Base-by-base conservation (phyloP, 1,284 basidiomycete species). In the Malassezia psittaci region DNA sequence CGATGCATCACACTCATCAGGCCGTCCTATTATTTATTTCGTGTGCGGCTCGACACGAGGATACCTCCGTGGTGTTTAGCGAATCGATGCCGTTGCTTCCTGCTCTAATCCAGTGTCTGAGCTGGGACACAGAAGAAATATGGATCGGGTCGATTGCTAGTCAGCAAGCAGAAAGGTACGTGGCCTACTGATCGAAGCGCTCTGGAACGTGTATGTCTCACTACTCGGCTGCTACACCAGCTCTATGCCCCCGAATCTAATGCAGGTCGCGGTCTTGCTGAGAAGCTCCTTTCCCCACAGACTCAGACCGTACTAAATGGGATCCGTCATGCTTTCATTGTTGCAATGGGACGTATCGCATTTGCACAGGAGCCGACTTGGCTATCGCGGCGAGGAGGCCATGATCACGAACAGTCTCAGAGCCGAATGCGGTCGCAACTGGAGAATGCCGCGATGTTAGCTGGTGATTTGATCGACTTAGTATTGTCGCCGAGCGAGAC, bases 271-370 rank as follows among this genome's bases (percentile, higher is more conserved):
- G 29, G 21, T 29, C 46, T 68, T 4, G 60, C 62, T 1, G 44
- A 60, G n/a, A 66, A 67, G 38, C 49, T 69, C 9, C 52, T 63
- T 10, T 58, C 59, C 12, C 62, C 62, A 2, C 62, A 64, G 48
- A 59, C 59, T 7, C 67, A 69, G 37, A 59, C 58, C 24, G 61
- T 66, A 55, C 54, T 69, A 36, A 69, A 71, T 49, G 68, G 68
- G 13, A 63, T 71, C 29, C 61, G 61, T 10, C 63, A 67, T 51
- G 65, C 61, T 13, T 71, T 67, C 38, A 51, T 69, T 36, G 63
- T 69, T 3, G 56, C 65, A 1, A 46, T 71, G 10, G 57, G 53
- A 5, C 57, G 67, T 29, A 59, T 69, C 16, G 68, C 68, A 0
- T 71, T 66, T 50, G 64, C 64, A 18, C 36, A 55, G 1, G 68